These are phyloP conservation scores for Craspedostauros australis DNA, from an alignment of 108 stramenopile species.

Conservation along the genomic window DNA sequence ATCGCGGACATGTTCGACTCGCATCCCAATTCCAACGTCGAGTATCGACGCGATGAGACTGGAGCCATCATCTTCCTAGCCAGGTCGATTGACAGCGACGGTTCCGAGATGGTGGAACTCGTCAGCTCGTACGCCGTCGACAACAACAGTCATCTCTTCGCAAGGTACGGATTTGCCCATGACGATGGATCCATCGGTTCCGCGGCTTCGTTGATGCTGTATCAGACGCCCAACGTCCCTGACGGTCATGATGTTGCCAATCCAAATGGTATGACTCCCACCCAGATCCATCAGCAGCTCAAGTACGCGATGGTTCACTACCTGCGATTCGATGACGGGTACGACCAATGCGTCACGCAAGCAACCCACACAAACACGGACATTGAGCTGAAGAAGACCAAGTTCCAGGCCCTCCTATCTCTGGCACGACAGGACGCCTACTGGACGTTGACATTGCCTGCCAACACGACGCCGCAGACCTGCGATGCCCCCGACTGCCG, in stretches of 20 bases:
- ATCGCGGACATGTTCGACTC: constrained; percentile 79
- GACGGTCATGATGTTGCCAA: constrained; percentile 31
- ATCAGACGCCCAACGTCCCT: constrained; percentile 37
- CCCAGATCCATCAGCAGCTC: constrained; percentile 5
- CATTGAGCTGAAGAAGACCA: no score
- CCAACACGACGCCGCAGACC: no score
- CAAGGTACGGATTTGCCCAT: constrained; percentile 78
- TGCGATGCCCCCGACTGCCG: no score
- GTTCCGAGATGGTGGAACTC: constrained; percentile 19
- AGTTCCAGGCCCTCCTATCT: no score
- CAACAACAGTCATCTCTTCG: constrained; percentile 66
- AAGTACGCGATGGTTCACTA: constrained; percentile 49
- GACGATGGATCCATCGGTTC: constrained; percentile 68
- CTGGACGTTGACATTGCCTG: no score
- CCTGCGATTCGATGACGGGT: constrained; percentile 75
- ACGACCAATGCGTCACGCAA: constrained; percentile 60
- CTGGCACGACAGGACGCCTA: no score
- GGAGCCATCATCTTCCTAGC: constrained; percentile 31
- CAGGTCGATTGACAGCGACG: constrained; percentile 8
- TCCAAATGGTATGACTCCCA: constrained; percentile 13
- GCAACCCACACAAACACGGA: no score
- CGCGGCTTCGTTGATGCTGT: constrained; percentile 47
- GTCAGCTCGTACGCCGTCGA: constrained; percentile 61
- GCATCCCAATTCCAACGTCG: constrained; percentile 65
- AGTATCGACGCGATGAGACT: constrained; percentile 39